Evolutionary conservation across 768 basidiomycete genomes (phyloP).

Genomic region (Naganishia vaughanmartiniae): DNA sequence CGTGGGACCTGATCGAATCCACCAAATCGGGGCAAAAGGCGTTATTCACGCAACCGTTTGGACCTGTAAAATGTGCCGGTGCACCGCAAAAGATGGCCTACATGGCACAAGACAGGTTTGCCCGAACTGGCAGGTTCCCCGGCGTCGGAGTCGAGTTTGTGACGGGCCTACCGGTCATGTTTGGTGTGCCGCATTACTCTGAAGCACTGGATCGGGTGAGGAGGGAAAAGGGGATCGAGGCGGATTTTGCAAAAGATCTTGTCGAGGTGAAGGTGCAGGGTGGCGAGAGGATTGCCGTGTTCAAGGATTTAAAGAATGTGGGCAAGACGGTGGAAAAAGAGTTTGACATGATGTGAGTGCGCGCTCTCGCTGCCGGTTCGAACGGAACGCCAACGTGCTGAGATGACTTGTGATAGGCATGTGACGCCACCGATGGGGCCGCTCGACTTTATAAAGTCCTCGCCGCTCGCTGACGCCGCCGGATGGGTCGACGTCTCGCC

Average conservation of each 20-base stretch:
- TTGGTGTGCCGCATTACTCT: conserved; percentile 92
- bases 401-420: conserved; percentile 53
- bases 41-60: conserved; percentile 91
- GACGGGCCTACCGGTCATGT: conserved; percentile 90
- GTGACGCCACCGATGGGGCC: conserved; percentile 92
- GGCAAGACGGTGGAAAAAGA: conserved; percentile 67
- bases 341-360: conserved; percentile 67
- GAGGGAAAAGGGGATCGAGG: conserved; percentile 73
- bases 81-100: conserved; percentile 47
- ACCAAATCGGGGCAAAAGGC: conserved; percentile 70
- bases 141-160: conserved; percentile 72
- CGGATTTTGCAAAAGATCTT: conserved; percentile 77
- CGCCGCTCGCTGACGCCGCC: conserved; percentile 62
- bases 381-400: no score
- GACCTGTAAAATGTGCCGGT: conserved; percentile 83
- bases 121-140: conserved; percentile 59
- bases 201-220: conserved; percentile 78
- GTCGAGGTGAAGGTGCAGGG: conserved; percentile 64
- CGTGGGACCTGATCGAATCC: conserved; percentile 75
- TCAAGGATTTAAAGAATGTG: conserved; percentile 66
- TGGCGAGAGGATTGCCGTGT: conserved; percentile 70
- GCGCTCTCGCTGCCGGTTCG: no score
- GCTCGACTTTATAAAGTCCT: conserved; percentile 62
- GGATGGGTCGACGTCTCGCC: conserved; percentile 90
- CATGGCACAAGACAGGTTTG: conserved; percentile 61